Conservation (phyloP, 306 rosid genomes). For the Alnus rubra region DNA sequence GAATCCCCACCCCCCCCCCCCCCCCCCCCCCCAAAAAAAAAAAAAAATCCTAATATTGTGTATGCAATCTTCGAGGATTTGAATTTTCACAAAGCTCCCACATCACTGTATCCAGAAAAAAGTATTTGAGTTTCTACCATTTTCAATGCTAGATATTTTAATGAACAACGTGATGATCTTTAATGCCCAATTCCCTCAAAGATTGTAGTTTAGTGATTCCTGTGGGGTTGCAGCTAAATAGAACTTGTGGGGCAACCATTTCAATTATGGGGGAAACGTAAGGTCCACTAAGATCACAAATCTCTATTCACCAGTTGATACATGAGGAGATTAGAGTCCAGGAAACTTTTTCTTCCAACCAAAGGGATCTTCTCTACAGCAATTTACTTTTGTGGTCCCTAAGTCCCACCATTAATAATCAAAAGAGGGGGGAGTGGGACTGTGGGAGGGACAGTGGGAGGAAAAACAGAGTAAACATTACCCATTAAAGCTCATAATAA, state of each 20-base stretch:
- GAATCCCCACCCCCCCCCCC: background rate
- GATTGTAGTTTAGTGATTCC: background rate
- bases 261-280: conserved; percentile 2
- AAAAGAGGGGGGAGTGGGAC: background rate
- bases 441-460: background rate
- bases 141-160: background rate
- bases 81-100: background rate
- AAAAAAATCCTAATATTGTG: background rate
- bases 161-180: background rate
- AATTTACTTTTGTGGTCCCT: conserved; percentile 13
- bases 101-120: background rate
- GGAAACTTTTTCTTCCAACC: background rate
- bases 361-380: background rate
- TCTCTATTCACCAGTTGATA: background rate
- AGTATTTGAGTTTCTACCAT: background rate
- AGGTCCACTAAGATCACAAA: conserved; percentile 3
- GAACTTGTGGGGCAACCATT: background rate
- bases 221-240: background rate
- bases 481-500: background rate
- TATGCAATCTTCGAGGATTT: background rate
- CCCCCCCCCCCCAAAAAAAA: background rate
- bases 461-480: background rate
- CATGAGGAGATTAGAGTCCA: background rate
- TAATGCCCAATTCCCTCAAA: background rate
- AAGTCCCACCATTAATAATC: background rate